Evolutionary conservation across 345 rosid genomes (phyloP).

Genomic region (Odontarrhena argentea): DNA sequence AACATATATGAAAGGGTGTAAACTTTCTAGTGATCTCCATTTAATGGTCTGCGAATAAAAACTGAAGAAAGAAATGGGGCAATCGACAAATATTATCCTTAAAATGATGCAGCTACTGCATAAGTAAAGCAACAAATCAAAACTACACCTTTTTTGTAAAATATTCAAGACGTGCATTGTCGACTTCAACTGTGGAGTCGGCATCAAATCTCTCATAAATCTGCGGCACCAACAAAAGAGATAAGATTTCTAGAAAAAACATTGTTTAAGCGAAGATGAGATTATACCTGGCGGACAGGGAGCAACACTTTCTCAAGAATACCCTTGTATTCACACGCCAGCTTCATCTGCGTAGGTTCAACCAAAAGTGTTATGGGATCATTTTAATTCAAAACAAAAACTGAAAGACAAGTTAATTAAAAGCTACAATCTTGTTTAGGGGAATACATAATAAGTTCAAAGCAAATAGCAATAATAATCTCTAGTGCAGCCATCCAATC

Average conservation of each 20-base stretch:
- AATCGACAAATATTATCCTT: slow-evolving; percentile 10
- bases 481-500: slow-evolving; percentile 22
- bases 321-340: slow-evolving; percentile 66
- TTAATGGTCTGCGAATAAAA: slow-evolving; percentile 7
- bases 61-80: slow-evolving; percentile 8
- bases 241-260: slow-evolving; percentile 22
- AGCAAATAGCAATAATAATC: not conserved
- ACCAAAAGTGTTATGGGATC: not conserved
- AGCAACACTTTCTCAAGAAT: slow-evolving; percentile 79
- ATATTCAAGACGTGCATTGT: slow-evolving; percentile 82
- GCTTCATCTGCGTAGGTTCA: slow-evolving; percentile 59
- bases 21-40: slow-evolving; percentile 12
- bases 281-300: slow-evolving; percentile 76
- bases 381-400: slow-evolving; percentile 8
- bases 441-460: slow-evolving; percentile 2
- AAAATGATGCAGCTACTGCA: not conserved
- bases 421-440: slow-evolving; percentile 6
- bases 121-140: not conserved
- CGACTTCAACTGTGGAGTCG: slow-evolving; percentile 53
- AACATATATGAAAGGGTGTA: not conserved
- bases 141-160: slow-evolving; percentile 71
- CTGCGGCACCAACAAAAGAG: slow-evolving; percentile 47
- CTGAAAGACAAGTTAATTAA: slow-evolving; percentile 14
- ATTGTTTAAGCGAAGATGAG: slow-evolving; percentile 17
- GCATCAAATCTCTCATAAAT: slow-evolving; percentile 79